Evolutionary conservation across 2,329 filamentous ascomycete genomes (phyloP).

Genomic region (Ophiostoma sp.): DNA sequence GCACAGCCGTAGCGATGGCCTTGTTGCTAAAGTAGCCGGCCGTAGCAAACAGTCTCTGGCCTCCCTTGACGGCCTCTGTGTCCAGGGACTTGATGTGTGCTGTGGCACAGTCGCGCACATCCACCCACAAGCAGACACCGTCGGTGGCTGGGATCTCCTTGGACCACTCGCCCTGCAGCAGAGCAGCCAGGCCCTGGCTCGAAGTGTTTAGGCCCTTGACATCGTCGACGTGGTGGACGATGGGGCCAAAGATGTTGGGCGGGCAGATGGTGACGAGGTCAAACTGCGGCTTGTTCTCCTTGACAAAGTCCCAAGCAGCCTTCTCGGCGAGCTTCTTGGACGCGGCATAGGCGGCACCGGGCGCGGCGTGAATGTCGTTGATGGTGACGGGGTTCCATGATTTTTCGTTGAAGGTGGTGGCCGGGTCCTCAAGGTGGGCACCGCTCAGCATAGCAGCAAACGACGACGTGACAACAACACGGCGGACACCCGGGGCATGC

Average conservation of each 20-base stretch:
- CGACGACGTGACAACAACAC: conserved; percentile 34
- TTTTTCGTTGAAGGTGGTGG: conserved; percentile 44
- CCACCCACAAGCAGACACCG: conserved; percentile 5
- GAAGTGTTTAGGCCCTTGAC: conserved; percentile 14
- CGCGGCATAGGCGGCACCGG: conserved; percentile 49
- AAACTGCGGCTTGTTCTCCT: conserved; percentile 44
- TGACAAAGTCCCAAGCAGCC: conserved; percentile 54
- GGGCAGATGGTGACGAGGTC: conserved; percentile 42
- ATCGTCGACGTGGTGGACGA: conserved; percentile 6
- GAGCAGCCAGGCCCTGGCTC: conserved; percentile 8
- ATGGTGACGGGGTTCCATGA: conserved; percentile 56
- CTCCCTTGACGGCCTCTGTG: conserved; percentile 42
- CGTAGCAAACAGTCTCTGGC: conserved; percentile 53
- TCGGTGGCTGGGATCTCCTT: neutral
- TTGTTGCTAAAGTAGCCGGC: conserved; percentile 37
- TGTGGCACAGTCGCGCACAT: conserved; percentile 10
- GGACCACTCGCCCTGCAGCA: neutral
- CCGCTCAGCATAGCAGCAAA: conserved; percentile 30
- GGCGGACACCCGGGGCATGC: conserved; percentile 33
- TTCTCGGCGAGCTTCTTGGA: conserved; percentile 57
- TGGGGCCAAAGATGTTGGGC: conserved; percentile 25
- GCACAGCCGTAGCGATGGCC: neutral
- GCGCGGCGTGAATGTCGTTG: conserved; percentile 39
- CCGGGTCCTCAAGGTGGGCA: conserved; percentile 31
- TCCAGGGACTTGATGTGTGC: conserved; percentile 19